Evolutionary conservation across 352 stramenopile species (phyloP).

Genomic region (Globisporangium canariense): DNA sequence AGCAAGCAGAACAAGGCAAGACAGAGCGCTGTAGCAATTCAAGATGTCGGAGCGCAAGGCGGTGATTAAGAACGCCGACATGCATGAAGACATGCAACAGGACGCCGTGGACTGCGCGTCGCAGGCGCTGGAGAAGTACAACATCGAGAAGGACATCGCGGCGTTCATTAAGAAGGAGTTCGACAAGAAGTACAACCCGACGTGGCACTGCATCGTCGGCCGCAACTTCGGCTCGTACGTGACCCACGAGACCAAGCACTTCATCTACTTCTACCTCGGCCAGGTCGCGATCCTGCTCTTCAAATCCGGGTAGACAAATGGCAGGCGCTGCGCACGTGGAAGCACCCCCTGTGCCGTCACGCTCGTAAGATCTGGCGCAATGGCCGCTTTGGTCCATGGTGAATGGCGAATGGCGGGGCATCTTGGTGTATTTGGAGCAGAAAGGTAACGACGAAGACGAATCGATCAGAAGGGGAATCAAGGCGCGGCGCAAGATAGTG

Average conservation of each 20-base stretch:
- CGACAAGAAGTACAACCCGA: constrained; percentile 91
- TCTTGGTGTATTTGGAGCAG: background rate
- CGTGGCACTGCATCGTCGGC: constrained; percentile 94
- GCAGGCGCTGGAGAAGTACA: constrained; percentile 98
- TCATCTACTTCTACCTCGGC: constrained; percentile 96
- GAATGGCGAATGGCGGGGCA: constrained; percentile 1
- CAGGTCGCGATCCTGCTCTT: constrained; percentile 93
- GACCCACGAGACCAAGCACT: constrained; percentile 92
- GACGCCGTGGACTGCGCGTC: constrained; percentile 98
- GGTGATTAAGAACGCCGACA: constrained; percentile 99
- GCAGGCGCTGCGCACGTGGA: too few species aligned
- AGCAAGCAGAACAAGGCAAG: background rate
- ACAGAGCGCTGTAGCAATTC: background rate
- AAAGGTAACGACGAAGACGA: background rate
- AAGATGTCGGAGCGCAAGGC: constrained; percentile 94
- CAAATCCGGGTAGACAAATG: constrained; percentile 79
- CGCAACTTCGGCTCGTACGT: constrained; percentile 94
- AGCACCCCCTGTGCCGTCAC: too few species aligned
- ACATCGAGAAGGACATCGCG: constrained; percentile 97
- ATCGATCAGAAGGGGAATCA: constrained; percentile 4
- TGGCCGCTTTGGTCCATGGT: background rate
- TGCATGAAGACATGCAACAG: constrained; percentile 99
- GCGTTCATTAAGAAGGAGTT: constrained; percentile 93
- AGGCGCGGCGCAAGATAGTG: background rate
- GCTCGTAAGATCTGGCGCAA: too few species aligned